Evolutionary conservation across 202 grass and related monocot genomes (phyloP).

Genomic region (Setaria italica): DNA sequence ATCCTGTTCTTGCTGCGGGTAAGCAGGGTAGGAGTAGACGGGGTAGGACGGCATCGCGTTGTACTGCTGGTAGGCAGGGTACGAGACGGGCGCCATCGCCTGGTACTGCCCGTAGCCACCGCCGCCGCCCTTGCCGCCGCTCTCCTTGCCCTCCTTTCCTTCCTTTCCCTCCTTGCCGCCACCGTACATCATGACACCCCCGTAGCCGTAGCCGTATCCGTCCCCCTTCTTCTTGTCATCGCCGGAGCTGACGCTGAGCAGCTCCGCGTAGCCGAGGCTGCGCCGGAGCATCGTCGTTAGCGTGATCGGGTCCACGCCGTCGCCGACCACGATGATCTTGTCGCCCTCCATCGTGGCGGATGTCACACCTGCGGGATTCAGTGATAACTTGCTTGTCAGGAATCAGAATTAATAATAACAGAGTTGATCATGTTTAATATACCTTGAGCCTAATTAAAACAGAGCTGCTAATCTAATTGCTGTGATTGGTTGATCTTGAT

Average conservation of each 20-base stretch:
- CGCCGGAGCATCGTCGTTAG: conserved; percentile 70
- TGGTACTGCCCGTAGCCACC: conserved; percentile 26
- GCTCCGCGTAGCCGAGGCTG: conserved; percentile 60
- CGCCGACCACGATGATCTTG: conserved; percentile 60
- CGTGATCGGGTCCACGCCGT: conserved; percentile 59
- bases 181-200: not conserved
- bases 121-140: conserved; percentile 5
- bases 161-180: conserved; percentile 8
- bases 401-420: not conserved
- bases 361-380: conserved; percentile 55
- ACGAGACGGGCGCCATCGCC: not conserved
- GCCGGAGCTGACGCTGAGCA: conserved; percentile 59
- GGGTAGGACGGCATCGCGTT: conserved; percentile 49
- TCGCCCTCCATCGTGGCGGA: conserved; percentile 68
- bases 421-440: not conserved
- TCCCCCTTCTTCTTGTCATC: conserved; percentile 63
- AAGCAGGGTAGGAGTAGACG: conserved; percentile 42
- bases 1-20: conserved; percentile 49
- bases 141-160: conserved; percentile 7
- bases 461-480: not conserved
- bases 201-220: conserved; percentile 36
- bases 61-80: conserved; percentile 49
- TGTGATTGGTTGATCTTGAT: not conserved
- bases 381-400: not conserved
- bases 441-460: not conserved